Evolutionary conservation across 306 rosid genomes (phyloP).

Genomic region (Glycine latifolia): DNA sequence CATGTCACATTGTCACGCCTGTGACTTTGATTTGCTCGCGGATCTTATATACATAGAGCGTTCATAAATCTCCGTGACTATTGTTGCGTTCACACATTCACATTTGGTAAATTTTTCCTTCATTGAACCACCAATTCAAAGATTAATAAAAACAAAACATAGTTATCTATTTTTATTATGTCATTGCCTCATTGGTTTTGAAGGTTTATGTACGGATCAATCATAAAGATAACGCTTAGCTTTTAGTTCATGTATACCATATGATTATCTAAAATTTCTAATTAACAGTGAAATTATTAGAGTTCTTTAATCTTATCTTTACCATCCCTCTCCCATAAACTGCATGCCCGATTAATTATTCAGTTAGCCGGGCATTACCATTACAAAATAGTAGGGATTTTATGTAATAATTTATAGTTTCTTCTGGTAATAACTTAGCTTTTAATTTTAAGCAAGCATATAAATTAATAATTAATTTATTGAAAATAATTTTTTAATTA

Average conservation of each 20-base stretch:
- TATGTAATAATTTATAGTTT: not conserved
- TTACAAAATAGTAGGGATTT: not conserved
- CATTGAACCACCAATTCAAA: not conserved
- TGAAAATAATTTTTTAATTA: no score
- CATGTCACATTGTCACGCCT: not conserved
- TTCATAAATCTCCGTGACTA: no score
- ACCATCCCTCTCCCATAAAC: not conserved
- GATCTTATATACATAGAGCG: not conserved
- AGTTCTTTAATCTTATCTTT: not conserved
- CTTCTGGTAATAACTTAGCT: not conserved
- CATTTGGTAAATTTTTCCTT: not conserved
- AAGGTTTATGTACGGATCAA: not conserved
- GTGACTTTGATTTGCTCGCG: not conserved
- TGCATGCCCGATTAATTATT: not conserved
- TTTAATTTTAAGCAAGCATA: not conserved
- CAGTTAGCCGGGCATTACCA: not conserved
- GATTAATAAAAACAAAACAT: no score
- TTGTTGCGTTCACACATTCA: conserved; percentile 8
- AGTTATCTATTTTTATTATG: not conserved
- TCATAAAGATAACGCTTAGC: not conserved
- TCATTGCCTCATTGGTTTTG: not conserved
- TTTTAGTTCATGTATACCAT: not conserved
- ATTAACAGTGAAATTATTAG: no score
- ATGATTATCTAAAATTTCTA: not conserved
- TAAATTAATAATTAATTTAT: no score